Conservation (phyloP, 202 grass and related monocot species). For the Cymbopogon flexuosus region DNA sequence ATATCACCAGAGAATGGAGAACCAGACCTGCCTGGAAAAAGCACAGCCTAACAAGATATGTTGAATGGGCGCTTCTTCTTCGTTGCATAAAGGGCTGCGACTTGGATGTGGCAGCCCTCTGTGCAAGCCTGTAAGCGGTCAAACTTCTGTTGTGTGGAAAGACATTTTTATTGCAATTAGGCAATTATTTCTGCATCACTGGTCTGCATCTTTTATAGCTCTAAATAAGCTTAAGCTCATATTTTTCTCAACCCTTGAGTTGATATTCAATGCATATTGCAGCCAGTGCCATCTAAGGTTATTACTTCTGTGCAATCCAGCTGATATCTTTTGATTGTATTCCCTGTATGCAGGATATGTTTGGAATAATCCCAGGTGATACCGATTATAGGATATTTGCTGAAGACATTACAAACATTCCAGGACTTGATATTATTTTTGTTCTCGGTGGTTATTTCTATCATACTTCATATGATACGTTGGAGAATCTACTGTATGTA, state of each 20-base stretch:
- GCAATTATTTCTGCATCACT: not conserved
- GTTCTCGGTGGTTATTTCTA: slow-evolving; percentile 99
- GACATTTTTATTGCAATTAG: not conserved
- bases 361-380: slow-evolving; percentile 97
- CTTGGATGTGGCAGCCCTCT: not conserved
- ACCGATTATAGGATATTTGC: slow-evolving; percentile 99
- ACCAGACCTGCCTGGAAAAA: not conserved
- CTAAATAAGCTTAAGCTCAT: not conserved
- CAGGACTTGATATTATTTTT: slow-evolving; percentile 99
- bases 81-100: not conserved
- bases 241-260: not conserved
- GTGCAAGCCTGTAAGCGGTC: not conserved
- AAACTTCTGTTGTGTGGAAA: not conserved
- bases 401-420: slow-evolving; percentile 86
- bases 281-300: not conserved
- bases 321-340: slow-evolving; percentile 25
- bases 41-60: not conserved
- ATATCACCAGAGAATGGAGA: not conserved
- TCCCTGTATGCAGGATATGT: slow-evolving; percentile 74
- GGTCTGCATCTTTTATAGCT: not conserved
- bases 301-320: not conserved
- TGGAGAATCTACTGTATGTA: slow-evolving; percentile 84
- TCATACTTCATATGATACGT: slow-evolving; percentile 89
- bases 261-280: not conserved
- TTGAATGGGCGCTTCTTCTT: not conserved